phyloP scores from a whole-genome alignment of 192 early-diverging fungal species.

The Allomyces macrogynus region DNA sequence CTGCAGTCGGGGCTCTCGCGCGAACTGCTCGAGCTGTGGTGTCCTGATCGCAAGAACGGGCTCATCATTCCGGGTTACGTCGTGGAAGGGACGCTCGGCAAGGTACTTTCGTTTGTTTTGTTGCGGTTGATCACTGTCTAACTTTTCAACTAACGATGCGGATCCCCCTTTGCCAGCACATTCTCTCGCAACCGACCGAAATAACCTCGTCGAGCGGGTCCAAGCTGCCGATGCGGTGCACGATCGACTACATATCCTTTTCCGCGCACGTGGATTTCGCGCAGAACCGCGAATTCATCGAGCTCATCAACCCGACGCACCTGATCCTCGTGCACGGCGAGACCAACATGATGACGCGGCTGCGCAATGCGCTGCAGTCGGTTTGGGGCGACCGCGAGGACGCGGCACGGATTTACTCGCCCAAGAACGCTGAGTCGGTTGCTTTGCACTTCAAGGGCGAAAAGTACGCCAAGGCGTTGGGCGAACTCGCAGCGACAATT shows the following conservation, averaged over 20 bases:
- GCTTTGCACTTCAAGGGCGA: conserved; percentile 85
- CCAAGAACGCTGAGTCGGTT: conserved; percentile 71
- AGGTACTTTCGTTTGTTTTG: background rate
- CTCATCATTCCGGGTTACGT: conserved; percentile 93
- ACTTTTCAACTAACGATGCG: too few species aligned
- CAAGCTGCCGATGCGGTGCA: conserved; percentile 56
- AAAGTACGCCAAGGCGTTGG: conserved; percentile 65
- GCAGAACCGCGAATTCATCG: conserved; percentile 91
- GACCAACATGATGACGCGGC: conserved; percentile 73
- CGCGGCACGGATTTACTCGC: conserved; percentile 64
- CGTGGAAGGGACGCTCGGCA: conserved; percentile 80
- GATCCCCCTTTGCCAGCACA: conserved; percentile 6
- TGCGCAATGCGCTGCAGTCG: conserved; percentile 67
- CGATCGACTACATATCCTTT: conserved; percentile 88
- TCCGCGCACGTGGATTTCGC: conserved; percentile 94
- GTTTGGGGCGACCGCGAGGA: conserved; percentile 57
- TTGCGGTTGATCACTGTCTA: background rate
- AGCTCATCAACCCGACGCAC: conserved; percentile 77
- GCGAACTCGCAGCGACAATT: background rate
- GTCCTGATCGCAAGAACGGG: conserved; percentile 73
- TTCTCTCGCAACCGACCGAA: conserved; percentile 69
- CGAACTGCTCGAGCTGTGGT: conserved; percentile 91
- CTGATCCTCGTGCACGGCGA: conserved; percentile 90
- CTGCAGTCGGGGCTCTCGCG: conserved; percentile 86
- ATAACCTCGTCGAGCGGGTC: conserved; percentile 61